These are phyloP conservation scores for Petrea volubilis DNA, from an alignment of 257 asterid species.

Conservation along the genomic window DNA sequence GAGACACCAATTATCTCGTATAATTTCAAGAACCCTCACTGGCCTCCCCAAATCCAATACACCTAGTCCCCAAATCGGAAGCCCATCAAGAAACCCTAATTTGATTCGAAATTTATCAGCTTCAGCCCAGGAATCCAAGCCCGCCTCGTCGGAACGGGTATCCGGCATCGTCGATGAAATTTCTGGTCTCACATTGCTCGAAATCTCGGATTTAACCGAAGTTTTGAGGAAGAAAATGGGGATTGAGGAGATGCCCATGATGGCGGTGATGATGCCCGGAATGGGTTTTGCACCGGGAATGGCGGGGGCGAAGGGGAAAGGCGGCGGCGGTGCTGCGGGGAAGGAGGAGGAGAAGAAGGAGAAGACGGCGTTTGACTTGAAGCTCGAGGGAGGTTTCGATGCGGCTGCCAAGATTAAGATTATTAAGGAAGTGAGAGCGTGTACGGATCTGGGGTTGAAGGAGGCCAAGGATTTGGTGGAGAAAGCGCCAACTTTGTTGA, in stretches of 20 bases:
- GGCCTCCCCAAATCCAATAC: slow-evolving; percentile 25
- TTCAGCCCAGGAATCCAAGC: slow-evolving; percentile 45
- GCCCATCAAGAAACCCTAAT: slow-evolving; percentile 28
- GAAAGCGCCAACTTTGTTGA: slow-evolving; percentile 87
- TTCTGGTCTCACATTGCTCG: slow-evolving; percentile 63
- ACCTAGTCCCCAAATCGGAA: slow-evolving; percentile 22
- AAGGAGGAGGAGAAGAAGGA: slow-evolving; percentile 68
- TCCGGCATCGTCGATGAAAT: slow-evolving; percentile 62
- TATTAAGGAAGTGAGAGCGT: slow-evolving; percentile 89
- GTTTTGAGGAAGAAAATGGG: slow-evolving; percentile 60
- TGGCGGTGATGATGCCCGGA: slow-evolving; percentile 89
- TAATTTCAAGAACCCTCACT: slow-evolving; percentile 46
- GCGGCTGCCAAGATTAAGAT: slow-evolving; percentile 75
- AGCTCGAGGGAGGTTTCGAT: slow-evolving; percentile 88
- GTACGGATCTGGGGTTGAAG: slow-evolving; percentile 84
- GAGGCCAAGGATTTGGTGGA: slow-evolving; percentile 97
- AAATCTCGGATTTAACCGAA: slow-evolving; percentile 69
- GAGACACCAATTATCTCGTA: slow-evolving; percentile 45
- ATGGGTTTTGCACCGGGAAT: slow-evolving; percentile 63
- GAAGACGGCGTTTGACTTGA: slow-evolving; percentile 88
- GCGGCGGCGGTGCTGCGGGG: slow-evolving; percentile 45
- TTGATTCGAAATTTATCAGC: slow-evolving; percentile 37
- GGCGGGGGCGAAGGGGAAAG: slow-evolving; percentile 51
- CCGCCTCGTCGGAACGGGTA: slow-evolving; percentile 46
- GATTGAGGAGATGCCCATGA: slow-evolving; percentile 76